Percentiles rank a stretch among this genome's conserved stretches.
Conservation (phyloP, 257 asterid species). For the Rauvolfia tetraphylla region DNA sequence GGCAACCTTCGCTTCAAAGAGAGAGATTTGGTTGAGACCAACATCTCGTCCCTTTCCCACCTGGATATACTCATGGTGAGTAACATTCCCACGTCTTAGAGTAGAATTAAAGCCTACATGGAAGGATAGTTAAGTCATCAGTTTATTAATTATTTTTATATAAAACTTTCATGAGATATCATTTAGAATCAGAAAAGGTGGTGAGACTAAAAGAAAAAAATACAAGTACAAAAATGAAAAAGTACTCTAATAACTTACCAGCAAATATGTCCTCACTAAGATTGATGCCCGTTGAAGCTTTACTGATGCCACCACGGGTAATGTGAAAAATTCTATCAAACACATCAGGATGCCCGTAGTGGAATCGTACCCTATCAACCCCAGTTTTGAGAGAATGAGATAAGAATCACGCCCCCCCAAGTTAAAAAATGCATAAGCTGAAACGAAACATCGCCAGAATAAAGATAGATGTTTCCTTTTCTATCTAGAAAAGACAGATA, state of each 20-base stretch:
- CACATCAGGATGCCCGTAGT: conserved; percentile 96
- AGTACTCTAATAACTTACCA: conserved; percentile 45
- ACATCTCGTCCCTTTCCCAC: conserved; percentile 97
- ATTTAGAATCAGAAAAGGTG: neutral
- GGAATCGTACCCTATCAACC: conserved; percentile 81
- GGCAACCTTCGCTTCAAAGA: conserved; percentile 95
- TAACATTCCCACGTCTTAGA: conserved; percentile 80
- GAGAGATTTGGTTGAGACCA: conserved; percentile 93
- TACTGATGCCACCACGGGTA: conserved; percentile 97
- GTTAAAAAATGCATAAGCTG: conserved; percentile 6
- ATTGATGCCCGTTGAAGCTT: conserved; percentile 90
- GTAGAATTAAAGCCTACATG: conserved; percentile 83
- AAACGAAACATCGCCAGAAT: neutral
- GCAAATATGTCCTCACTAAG: conserved; percentile 99
- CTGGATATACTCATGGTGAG: conserved; percentile 94
- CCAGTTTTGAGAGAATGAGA: conserved; percentile 6
- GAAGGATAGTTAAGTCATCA: conserved; percentile 6
- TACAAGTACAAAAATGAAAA: conserved; percentile 13
- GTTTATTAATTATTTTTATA: neutral
- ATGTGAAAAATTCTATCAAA: conserved; percentile 93
- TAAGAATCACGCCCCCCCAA: neutral
- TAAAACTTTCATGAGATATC: neutral
- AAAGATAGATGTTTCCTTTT: neutral
- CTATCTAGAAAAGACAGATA: neutral
- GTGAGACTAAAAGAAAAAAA: neutral